These are phyloP conservation scores for Arthrobotrys entomopaga DNA, from an alignment of 2,329 filamentous ascomycete species.

Conservation along the genomic window DNA sequence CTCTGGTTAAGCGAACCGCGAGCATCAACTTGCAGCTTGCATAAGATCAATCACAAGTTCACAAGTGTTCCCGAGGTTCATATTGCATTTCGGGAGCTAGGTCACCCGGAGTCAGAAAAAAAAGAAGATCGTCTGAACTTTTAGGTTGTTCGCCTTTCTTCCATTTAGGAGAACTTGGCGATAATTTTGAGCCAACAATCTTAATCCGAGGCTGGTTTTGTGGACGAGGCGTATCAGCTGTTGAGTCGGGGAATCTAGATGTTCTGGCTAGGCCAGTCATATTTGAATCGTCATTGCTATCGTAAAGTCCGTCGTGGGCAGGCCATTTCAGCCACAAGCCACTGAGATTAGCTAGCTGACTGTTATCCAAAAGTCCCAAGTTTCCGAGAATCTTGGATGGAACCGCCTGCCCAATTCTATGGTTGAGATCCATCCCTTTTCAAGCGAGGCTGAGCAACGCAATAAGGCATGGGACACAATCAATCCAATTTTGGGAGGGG, in stretches of 20 bases:
- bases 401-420: constrained; percentile 12
- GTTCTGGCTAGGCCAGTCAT: neutral
- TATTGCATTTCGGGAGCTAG: neutral
- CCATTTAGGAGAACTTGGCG: neutral
- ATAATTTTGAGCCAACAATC: neutral
- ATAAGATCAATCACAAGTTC: constrained; percentile 25
- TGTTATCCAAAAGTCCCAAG: constrained; percentile 20
- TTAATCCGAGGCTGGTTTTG: neutral
- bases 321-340: constrained; percentile 30
- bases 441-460: constrained; percentile 48
- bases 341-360: constrained; percentile 29
- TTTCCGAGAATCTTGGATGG: constrained; percentile 5
- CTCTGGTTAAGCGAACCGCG: constrained; percentile 35
- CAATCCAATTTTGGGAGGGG: neutral
- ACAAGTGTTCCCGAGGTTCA: constrained; percentile 17
- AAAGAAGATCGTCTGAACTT: constrained; percentile 7
- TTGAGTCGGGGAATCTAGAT: neutral
- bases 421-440: constrained; percentile 14
- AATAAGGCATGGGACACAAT: constrained; percentile 6
- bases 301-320: neutral
- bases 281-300: constrained; percentile 5
- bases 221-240: constrained; percentile 7
- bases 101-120: neutral
- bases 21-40: constrained; percentile 14
- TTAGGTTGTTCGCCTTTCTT: neutral